Evolutionary conservation across 805 yeast species (phyloP).

Genomic region (Gaillardinia entomophila): DNA sequence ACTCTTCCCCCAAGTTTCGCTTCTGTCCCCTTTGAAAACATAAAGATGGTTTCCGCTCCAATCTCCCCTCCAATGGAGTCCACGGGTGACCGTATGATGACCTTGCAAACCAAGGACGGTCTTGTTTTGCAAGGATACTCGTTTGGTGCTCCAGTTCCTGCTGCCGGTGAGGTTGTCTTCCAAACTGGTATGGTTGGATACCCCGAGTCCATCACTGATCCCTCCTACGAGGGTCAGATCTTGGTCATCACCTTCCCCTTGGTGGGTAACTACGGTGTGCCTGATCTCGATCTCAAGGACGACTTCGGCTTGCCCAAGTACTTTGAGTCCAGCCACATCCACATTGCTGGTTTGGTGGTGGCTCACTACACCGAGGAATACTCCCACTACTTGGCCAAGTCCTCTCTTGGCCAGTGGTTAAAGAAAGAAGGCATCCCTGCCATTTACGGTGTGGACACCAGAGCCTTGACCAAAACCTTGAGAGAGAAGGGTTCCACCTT

Average conservation of each 20-base stretch:
- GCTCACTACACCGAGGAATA: slow-evolving; percentile 96
- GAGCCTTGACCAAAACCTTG: slow-evolving; percentile 87
- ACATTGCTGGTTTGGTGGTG: slow-evolving; percentile 93
- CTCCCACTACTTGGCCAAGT: slow-evolving; percentile 88
- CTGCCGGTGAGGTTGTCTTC: slow-evolving; percentile 97
- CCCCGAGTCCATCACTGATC: slow-evolving; percentile 97
- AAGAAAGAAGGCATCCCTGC: slow-evolving; percentile 91
- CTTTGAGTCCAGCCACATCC: slow-evolving; percentile 89
- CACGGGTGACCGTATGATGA: slow-evolving; percentile 75
- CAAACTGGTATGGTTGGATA: slow-evolving; percentile 99
- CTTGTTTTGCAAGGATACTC: slow-evolving; percentile 88
- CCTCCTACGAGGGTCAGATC: slow-evolving; percentile 97
- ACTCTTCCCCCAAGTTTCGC: background rate
- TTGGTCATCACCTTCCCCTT: slow-evolving; percentile 93
- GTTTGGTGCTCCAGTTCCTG: slow-evolving; percentile 84
- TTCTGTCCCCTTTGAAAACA: background rate
- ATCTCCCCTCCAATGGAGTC: slow-evolving; percentile 87
- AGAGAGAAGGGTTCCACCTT: slow-evolving; percentile 90
- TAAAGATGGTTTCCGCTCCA: slow-evolving; percentile 55
- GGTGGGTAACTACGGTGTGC: slow-evolving; percentile 99
- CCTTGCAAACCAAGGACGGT: slow-evolving; percentile 87
- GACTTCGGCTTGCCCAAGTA: slow-evolving; percentile 79
- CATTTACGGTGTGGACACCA: slow-evolving; percentile 95
- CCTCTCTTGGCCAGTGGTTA: slow-evolving; percentile 92
- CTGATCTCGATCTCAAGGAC: slow-evolving; percentile 64